A percentile compares a stretch with the other conserved stretches of the same genome.
Conservation (phyloP, 495 filamentous ascomycete genomes). For the Penicillium flavigenum region DNA sequence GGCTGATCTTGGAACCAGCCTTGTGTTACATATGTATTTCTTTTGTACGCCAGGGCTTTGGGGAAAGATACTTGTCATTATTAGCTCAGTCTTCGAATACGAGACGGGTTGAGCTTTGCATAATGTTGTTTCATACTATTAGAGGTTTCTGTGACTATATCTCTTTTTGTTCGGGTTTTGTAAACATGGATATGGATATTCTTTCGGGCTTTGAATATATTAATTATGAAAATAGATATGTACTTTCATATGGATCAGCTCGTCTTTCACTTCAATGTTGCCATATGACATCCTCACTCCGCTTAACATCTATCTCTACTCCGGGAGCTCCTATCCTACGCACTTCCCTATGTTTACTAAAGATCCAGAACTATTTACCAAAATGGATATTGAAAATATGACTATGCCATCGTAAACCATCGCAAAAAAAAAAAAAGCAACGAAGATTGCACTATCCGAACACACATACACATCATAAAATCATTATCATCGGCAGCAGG, state of each 20-base stretch:
- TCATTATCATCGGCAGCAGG: constrained; percentile 21
- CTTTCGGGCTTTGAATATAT: neutral
- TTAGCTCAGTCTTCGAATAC: constrained; percentile 7
- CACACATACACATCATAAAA: constrained; percentile 18
- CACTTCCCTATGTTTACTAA: neutral
- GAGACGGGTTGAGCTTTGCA: neutral
- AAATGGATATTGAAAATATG: neutral
- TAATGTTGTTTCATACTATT: neutral
- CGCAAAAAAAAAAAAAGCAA: neutral
- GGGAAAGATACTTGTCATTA: neutral
- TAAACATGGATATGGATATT: neutral
- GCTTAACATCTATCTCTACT: neutral
- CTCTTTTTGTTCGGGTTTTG: neutral
- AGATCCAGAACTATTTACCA: neutral
- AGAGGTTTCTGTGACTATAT: neutral
- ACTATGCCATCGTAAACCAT: neutral
- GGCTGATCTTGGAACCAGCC: neutral
- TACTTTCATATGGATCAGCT: neutral
- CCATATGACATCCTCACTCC: neutral
- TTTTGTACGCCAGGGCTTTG: neutral
- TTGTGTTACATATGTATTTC: neutral
- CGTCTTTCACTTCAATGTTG: neutral
- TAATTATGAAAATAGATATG: neutral
- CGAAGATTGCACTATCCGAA: constrained; percentile 15
- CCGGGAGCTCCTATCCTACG: neutral